A percentile compares a stretch with the other conserved stretches of the same genome.
Conservation (phyloP, 768 basidiomycete genomes). For the Kwoniella dejecticola region DNA sequence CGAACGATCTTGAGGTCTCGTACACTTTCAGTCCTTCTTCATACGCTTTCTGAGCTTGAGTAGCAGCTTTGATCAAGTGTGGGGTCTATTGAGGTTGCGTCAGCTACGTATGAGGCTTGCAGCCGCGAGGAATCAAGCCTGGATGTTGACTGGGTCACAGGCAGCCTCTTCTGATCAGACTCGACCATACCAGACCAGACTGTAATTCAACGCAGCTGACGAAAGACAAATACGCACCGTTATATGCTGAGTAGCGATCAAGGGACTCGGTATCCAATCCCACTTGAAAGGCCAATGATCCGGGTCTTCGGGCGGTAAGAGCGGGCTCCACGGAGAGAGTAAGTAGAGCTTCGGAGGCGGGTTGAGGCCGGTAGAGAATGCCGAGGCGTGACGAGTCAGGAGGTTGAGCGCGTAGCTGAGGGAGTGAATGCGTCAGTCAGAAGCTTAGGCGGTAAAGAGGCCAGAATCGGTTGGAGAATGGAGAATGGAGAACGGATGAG, state of each 20-base stretch:
- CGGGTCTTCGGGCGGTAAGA: slow-evolving; percentile 31
- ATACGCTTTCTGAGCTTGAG: slow-evolving; percentile 26
- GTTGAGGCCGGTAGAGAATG: slow-evolving; percentile 23
- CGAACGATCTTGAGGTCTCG: slow-evolving; percentile 1
- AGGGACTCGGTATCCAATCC: slow-evolving; percentile 32
- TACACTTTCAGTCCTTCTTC: slow-evolving; percentile 14
- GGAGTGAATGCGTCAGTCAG: too few relatives aligned
- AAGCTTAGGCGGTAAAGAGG: too few relatives aligned
- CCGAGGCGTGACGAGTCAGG: slow-evolving; percentile 29
- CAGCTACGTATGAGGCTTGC: too few relatives aligned
- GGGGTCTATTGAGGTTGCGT: too few relatives aligned
- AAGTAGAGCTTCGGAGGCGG: slow-evolving; percentile 43
- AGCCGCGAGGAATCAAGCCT: too few relatives aligned
- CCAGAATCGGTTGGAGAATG: too few relatives aligned
- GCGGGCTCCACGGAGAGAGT: slow-evolving; percentile 42
- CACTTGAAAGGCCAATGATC: slow-evolving; percentile 35
- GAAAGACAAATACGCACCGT: slow-evolving; percentile 40
- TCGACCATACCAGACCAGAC: too few relatives aligned
- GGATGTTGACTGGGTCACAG: too few relatives aligned
- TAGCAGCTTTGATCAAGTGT: slow-evolving; percentile 32
- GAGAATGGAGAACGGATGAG: too few relatives aligned
- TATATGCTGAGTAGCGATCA: slow-evolving; percentile 42
- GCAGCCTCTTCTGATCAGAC: too few relatives aligned
- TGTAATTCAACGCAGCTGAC: too few relatives aligned
- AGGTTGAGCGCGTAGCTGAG: slow-evolving; percentile 41